Conservation (phyloP, 2,329 filamentous ascomycete species). For the Penicillium sp. region DNA sequence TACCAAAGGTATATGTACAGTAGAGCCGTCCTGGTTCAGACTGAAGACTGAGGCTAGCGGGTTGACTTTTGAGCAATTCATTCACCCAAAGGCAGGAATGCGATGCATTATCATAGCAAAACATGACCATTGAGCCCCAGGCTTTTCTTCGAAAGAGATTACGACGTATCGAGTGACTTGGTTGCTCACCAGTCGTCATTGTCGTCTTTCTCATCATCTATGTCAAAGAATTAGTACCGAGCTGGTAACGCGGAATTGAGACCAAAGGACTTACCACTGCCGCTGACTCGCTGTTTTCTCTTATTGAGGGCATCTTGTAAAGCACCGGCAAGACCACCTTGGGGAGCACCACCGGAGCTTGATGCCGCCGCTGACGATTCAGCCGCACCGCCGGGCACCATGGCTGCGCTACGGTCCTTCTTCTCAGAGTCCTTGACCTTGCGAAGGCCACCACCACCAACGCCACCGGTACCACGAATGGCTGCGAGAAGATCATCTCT, state of each 20-base stretch:
- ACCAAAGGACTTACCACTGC: conserved; percentile 68
- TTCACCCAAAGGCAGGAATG: conserved; percentile 1
- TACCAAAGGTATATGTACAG: no score
- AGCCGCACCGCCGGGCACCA: conserved; percentile 46
- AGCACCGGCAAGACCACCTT: conserved; percentile 70
- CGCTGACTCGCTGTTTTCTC: conserved; percentile 88
- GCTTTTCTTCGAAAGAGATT: conserved; percentile 16
- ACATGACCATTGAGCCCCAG: conserved; percentile 11
- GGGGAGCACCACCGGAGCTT: conserved; percentile 47
- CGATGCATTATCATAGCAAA: conserved; percentile 11
- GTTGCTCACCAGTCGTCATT: conserved; percentile 41
- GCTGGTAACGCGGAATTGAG: neutral
- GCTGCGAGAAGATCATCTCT: conserved; percentile 43
- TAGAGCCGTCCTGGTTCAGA: no score
- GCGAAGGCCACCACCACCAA: conserved; percentile 42
- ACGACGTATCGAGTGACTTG: conserved; percentile 2
- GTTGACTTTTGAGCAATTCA: neutral
- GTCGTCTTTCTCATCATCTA: conserved; percentile 44
- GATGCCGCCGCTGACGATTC: conserved; percentile 54
- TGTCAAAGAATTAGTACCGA: conserved; percentile 19
- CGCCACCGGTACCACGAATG: conserved; percentile 51
- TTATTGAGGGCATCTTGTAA: conserved; percentile 71
- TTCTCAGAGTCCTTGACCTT: conserved; percentile 44
- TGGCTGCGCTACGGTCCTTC: conserved; percentile 41
- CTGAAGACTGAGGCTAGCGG: no score